Evolutionary conservation across 2,329 filamentous ascomycete genomes (phyloP), one percentile per base, ranked within the genome.

Genomic region (Aureobasidium zeae): DNA sequence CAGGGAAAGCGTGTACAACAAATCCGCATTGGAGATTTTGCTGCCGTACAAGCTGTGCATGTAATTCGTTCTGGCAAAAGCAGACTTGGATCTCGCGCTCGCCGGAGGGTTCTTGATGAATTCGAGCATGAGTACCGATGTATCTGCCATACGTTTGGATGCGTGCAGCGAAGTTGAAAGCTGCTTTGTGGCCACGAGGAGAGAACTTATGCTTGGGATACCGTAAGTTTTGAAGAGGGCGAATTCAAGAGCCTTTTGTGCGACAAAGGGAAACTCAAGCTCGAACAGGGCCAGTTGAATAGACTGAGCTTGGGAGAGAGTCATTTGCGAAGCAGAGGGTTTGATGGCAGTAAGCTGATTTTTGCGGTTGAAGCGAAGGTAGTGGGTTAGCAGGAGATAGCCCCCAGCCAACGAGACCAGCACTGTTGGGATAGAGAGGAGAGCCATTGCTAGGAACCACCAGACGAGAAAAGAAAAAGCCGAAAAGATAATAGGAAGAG

Each of bases 1-100:
- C 0, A 85, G 58, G 10, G 69, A 66, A 0, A 83, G 66, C 0
- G 79, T 83, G 57, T 80, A 82, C 1, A 83, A 65, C 65, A 82
- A 70, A 49, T 83, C 79, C 11, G 71, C 66, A 34, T 81, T 72
- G 4, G 65, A 65, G 50, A 83, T 83, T 52, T 73, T 73, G 28
- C 74, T 74, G 0, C 72, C 71, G 56, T 81, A 81, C 2, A 65
- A 59, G 16, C 60, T 58, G 56, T 83, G 79, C 3, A 83, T 63
- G 53, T 71, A 81, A 55, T 81, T 81, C 64, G 80, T 76, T 24
- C 78, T 71, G 3, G 76, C 72, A 34, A 82, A 67, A 2, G 73
- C 74, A 5, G 44, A 22, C 2, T 63, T 59, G 4, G 63, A 59
- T 2, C 74, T 66, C 3, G 60, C 55, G 1, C 68, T 69, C 11